Evolutionary conservation across 306 rosid genomes (phyloP).

Genomic region (Lupinus albus): DNA sequence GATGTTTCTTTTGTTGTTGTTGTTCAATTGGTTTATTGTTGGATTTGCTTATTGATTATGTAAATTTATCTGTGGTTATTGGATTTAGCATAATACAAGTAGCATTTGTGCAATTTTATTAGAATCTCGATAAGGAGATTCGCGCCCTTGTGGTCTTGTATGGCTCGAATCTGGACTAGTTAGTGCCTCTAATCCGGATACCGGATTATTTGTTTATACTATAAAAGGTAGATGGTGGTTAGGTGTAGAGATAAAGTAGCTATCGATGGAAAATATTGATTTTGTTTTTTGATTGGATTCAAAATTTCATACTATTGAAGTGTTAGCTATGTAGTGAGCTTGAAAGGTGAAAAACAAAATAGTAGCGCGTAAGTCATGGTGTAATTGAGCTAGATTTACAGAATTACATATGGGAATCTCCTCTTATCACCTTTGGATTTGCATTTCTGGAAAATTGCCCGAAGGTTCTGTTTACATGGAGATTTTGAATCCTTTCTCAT

Average conservation of each 20-base stretch:
- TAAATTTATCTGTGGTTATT: not conserved
- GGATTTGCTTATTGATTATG: not conserved
- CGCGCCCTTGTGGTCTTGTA: too few species aligned
- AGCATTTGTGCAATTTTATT: not conserved
- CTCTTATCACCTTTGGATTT: not conserved
- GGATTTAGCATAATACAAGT: constrained; percentile 5
- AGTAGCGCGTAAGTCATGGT: not conserved
- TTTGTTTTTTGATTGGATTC: constrained; percentile 13
- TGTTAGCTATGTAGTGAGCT: not conserved
- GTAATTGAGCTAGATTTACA: not conserved
- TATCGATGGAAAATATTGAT: not conserved
- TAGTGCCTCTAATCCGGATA: too few species aligned
- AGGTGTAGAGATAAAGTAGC: not conserved
- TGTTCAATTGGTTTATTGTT: not conserved
- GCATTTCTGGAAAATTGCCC: not conserved
- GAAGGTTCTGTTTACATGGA: not conserved
- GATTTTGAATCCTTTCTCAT: not conserved
- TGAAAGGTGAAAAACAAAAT: not conserved
- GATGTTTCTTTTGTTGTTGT: not conserved
- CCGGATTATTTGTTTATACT: too few species aligned
- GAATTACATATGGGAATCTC: not conserved
- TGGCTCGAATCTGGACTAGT: too few species aligned
- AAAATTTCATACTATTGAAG: not conserved
- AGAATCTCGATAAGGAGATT: too few species aligned
- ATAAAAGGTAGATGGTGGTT: not conserved